Base-by-base conservation (phyloP, 169 alveolate genomes). In the Plasmodium berghei region DNA sequence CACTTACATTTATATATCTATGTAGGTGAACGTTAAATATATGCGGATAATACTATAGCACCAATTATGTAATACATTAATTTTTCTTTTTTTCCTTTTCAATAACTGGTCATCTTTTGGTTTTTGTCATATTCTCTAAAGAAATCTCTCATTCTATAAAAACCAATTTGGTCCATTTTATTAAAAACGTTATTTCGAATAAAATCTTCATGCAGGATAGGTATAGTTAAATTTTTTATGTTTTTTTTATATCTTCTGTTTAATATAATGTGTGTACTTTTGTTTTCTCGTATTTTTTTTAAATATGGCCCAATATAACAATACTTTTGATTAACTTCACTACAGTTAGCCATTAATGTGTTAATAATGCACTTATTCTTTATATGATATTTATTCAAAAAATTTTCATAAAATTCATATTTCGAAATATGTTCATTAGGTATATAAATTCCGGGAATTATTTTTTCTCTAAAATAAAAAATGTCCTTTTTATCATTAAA, bases 281-380 rank as follows among this genome's bases (percentile, higher is more conserved):
- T 77, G 22, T 77, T 77, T 64, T 77, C 89, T 54, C 89, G 55
- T 20, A 77, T 77, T 63, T 70, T 64, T 77, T 77, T 77, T 77
- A 77, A 63, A 64, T 48, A 77, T 64, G 89, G 89, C 9, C 58
- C 89, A 48, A 77, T 62, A 46, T 74, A 49, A 64, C 48, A 49
- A 9, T 42, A 67, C 22, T 49, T 63, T 46, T 64, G 77, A 18
- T 77, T 77, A 63, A 77, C 46, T 77, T 77, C 89, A 1, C 61
- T 64, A 52, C 89, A 77, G 28, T 52, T 48, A 63, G 63, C 89
- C 77, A 77, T 54, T 26, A 77, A 66, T 16, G 40, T 77, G 77
- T 77, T 77, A n/a, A 63, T 77, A 62, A 77, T 77, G 26, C 66
- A 63, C 56, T 59, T 77, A 63, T 77, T 75, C 63, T 77, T 77